Base-by-base conservation (phyloP, 371 early-diverging fungal species). In the Mucor mucedo region DNA sequence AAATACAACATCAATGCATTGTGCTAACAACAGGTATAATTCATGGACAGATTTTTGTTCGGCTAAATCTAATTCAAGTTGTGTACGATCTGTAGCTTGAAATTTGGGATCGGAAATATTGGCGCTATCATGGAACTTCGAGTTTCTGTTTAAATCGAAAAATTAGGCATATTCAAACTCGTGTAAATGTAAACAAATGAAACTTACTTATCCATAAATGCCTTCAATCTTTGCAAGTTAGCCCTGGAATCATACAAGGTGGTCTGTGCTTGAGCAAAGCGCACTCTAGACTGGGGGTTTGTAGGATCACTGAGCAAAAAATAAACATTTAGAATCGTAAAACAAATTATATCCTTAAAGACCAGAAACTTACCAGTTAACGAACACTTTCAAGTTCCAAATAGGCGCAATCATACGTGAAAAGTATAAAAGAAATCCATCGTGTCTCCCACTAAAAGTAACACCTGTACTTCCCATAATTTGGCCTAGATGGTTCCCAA, bases 401-500 rank as follows among this genome's bases (percentile, higher is more conserved):
- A 93, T 67, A 5, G 93, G 88, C 50, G 84, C 66, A 48, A 96
- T 58, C n/a, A 89, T 55, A 7, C 95, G 87, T 2, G 89, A 80
- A 63, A 96, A 70, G 66, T 89, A 93, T n/a, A 93, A 72, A 5
- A 84, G 87, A 52, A 95, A 76, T 11, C 92, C 95, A 66, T 93
- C 86, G 66, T 94, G 92, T 16, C 80, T 78, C 21, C 87, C 89
- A 60, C 92, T 91, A 52, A 72, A 84, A 21, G 63, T 76, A 0
- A 84, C 72, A 9, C 80, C 69, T 0, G 80, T 66, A 39, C 84
- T 63, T 0, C 87, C 83, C 72, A 48, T 78, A 49, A 71, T 79
- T 58, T 63, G 74, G 28, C 70, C 72, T 33, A 58, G 45, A 41
- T 57, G 63, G 61, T 48, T 62, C 14, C 60, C 52, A 4, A 54